Evolutionary conservation across 1,139 yeast genomes (phyloP), one percentile per base, ranked within the genome.

Genomic region (Saccharomyces hybrid): DNA sequence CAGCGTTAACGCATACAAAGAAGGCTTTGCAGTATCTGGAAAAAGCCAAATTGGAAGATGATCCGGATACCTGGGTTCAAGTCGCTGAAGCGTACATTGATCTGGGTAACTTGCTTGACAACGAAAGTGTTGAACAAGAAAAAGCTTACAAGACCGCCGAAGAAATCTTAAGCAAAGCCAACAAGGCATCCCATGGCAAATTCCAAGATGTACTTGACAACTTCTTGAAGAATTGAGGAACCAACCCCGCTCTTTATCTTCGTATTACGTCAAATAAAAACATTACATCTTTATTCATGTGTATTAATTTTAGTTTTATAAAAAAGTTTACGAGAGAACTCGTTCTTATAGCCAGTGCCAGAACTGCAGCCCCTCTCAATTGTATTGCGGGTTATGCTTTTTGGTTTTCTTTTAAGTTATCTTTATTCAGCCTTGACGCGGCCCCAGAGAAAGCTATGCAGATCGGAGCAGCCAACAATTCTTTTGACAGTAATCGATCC

Each of bases 71-170:
- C 7, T 86, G 93, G 86, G 96, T 84, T 5, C 80, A 80, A 61
- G 74, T 86, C 48, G 97, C 97, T 2, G 98, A 93, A 69, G 91
- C 95, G 0, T 77, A 82, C 66, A 87, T 91, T 41, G 80, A 86
- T 13, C 73, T 88, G 61, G 97, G 91, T 8, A 90, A 90, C 65
- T 68, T 89, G 56, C 75, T 79, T 60, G 86, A 83, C 11, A 72
- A 80, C 47, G 90, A 85, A 42, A 78, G 86, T 53, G 71, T 73
- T 41, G 84, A 83, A 50, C 96, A 88, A 70, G 86, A 83, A 57
- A 63, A 74, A 13, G 72, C 78, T 54, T 90, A 90, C 67, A 67
- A 72, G 26, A 78, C 79, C 55, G 98, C 97, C 0, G 91, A 85
- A 65, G 72, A 73, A 57, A 75, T 79, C 28, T 72, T 86, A 62